Conservation (phyloP, 2,329 filamentous ascomycete species). For the Coniochaeta sp. region DNA sequence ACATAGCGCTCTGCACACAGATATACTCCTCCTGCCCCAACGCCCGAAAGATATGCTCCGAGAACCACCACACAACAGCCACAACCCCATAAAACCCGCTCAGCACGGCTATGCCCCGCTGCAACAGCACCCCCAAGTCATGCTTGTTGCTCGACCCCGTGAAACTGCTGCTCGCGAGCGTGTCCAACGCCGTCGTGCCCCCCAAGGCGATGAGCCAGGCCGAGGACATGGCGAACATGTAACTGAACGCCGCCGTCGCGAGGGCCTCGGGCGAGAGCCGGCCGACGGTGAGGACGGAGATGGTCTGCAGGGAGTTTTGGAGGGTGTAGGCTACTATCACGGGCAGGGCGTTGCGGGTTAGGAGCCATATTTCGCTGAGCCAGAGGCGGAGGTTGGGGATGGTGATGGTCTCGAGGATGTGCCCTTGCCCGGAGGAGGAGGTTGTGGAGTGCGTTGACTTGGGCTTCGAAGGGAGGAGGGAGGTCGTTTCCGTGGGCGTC, state of each 20-base stretch:
- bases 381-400: constrained; percentile 19
- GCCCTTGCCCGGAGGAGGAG: not conserved
- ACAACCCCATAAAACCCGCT: constrained; percentile 66
- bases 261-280: constrained; percentile 72
- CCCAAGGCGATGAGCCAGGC: constrained; percentile 83
- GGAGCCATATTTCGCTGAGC: constrained; percentile 56
- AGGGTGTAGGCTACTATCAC: constrained; percentile 80
- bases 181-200: constrained; percentile 81
- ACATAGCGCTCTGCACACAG: constrained; percentile 64
- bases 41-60: constrained; percentile 64
- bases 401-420: not conserved
- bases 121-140: constrained; percentile 71
- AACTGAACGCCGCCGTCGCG: constrained; percentile 77
- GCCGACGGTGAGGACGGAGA: constrained; percentile 76
- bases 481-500: constrained; percentile 10
- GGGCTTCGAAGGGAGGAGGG: constrained; percentile 11
- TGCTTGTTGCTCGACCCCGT: constrained; percentile 74
- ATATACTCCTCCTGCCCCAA: constrained; percentile 76
- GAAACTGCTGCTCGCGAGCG: constrained; percentile 73
- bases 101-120: constrained; percentile 68
- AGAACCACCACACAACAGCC: constrained; percentile 65
- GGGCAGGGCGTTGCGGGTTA: constrained; percentile 64
- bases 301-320: constrained; percentile 78
- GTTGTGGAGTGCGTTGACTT: not conserved
- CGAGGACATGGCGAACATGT: constrained; percentile 90